Base-by-base conservation (phyloP, 352 stramenopile species). In the Bremia lactucae region DNA sequence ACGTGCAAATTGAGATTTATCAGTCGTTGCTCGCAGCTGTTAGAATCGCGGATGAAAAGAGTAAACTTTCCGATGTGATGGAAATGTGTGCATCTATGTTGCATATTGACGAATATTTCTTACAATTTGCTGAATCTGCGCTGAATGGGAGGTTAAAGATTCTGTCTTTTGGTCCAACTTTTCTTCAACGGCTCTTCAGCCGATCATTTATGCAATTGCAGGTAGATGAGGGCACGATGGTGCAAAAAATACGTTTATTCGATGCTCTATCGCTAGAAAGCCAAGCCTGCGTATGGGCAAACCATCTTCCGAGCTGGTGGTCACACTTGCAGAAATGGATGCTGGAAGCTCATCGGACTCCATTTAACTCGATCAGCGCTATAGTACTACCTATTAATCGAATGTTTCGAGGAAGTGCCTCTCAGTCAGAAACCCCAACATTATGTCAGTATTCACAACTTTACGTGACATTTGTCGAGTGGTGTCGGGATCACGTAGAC, bases 281-380 rank as follows among this genome's bases (percentile, higher is more conserved):
- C 25, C 64, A 50, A 40, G 29, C 61, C 24, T 26, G 31, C 14
- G 49, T 76, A 18, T 76, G 65, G 65, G 59, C 46, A 9, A 72
- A 72, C 38, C 43, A 70, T 36, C 43, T 71, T 4, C 55, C 62
- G 16, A 70, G 49, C 13, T 76, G 65, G 65, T 42, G 50, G 2
- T 49, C 34, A 10, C 52, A 77, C 25, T 50, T 77, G 6, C 47
- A 72, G 36, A 52, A 40, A 2, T 72, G 66, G 66, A 49, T 77
- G 42, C 41, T 77, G 2, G 42, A 61, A 13, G 52, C 51, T 7
- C 62, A 72, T 19, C 31, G 37, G 41, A 23, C 31, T 15, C 59
- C 66, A 13, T 66, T 74, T 31, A 23, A 49, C 20, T 39, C 66
- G 10, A 55, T 77, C 2, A 39, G 19, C 14, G 22, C 25, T 28